Evolutionary conservation across 768 basidiomycete species (phyloP), one percentile per base, ranked within the genome.

Genomic region (Tylopilus plumbeoviolaceoides): DNA sequence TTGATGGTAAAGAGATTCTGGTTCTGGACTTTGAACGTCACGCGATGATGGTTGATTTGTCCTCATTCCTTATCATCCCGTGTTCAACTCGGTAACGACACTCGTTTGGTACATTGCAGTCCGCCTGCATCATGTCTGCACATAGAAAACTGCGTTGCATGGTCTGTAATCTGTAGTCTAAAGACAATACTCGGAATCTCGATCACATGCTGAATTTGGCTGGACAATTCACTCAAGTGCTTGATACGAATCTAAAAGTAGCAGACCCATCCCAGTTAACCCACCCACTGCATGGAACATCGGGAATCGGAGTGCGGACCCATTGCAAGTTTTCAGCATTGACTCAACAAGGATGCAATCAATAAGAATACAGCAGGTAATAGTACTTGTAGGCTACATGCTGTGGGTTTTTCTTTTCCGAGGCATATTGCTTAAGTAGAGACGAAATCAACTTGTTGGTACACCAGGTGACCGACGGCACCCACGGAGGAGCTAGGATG

Each of bases 391-490:
- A 17, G 2, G 12, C 15, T 36, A 36, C 35, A 36, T 17, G 35
- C 12, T 36, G 33, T 17, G 5, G 36, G n/a, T 8, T 40, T 40
- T 21, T 12, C 1, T 21, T 40, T 40, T 40, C 20, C 9, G 17
- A 10, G 39, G n/a, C n/a, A 5, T 8, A 12, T 18, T 2, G 35
- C 23, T 35, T 15, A 17, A 14, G 17, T 35, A 35, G 36, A 38
- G 7, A 38, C 1, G 4, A 7, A 21, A 21, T 20, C 3, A 18
- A 23, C 12, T n/a, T 72, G 73, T 80, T 54, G 77, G 75, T 76
- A 74, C 80, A 78, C 79, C 74, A 81, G 83, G 83, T 85, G 84
- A 84, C 84, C 73, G 75, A 75, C 54, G 58, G 35, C 75, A 73
- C 70, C 79, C 78, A 78, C 60, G 60, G 59, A 57, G 11, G 27